Percentiles rank a stretch among this genome's conserved stretches.
Evolutionary conservation across 352 stramenopile genomes (phyloP).

Genomic region (Aphanomyces astaci): DNA sequence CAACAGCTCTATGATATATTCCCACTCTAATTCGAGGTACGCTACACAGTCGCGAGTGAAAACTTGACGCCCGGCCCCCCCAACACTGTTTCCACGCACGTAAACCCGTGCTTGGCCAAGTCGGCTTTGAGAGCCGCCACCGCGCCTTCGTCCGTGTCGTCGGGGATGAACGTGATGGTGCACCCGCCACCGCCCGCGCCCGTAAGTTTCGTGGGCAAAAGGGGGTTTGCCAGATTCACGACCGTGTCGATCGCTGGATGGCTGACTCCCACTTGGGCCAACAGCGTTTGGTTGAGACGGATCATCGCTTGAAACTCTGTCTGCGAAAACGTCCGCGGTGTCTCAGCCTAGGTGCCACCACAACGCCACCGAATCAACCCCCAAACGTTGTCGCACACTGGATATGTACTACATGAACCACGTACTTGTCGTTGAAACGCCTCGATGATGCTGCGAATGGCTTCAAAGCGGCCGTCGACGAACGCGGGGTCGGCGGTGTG

Average conservation of each 20-base stretch:
- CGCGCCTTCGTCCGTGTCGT: conserved; percentile 32
- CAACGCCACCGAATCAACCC: too few species aligned
- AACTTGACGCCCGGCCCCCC: conserved; percentile 41
- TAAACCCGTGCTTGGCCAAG: conserved; percentile 40
- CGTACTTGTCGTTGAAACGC: conserved; percentile 43
- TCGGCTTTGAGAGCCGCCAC: conserved; percentile 39
- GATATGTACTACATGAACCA: too few species aligned
- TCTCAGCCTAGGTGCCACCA: not conserved
- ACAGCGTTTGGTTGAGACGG: conserved; percentile 62
- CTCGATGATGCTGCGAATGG: conserved; percentile 67
- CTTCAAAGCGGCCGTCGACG: conserved; percentile 56
- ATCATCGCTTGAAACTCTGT: conserved; percentile 42
- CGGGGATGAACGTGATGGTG: conserved; percentile 72
- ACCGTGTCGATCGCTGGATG: conserved; percentile 80
- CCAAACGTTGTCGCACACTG: too few species aligned
- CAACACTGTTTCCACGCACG: conserved; percentile 52
- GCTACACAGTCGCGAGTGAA: not conserved
- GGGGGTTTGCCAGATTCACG: conserved; percentile 40
- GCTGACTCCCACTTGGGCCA: conserved; percentile 73
- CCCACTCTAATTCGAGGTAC: too few species aligned
- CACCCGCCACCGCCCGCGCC: conserved; percentile 82
- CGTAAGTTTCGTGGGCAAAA: conserved; percentile 84
- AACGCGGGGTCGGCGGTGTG: conserved; percentile 42
- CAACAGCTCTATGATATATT: too few species aligned
- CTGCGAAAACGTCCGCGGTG: conserved; percentile 34